These are phyloP conservation scores for Triticum timopheevii DNA, from an alignment of 176 grass and related monocot species.

Conservation along the genomic window DNA sequence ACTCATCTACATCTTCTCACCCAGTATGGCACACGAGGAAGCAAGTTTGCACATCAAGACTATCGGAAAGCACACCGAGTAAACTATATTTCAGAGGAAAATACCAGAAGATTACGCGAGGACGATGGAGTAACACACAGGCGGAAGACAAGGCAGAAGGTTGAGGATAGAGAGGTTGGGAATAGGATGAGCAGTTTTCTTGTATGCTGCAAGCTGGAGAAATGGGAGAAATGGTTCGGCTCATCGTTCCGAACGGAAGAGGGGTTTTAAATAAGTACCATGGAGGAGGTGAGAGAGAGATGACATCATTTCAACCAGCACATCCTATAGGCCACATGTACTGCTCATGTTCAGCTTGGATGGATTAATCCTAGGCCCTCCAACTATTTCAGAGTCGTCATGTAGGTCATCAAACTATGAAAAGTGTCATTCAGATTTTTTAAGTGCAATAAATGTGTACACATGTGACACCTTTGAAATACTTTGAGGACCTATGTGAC, in stretches of 20 bases:
- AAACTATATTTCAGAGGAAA: background rate
- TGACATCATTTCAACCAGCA: conserved; percentile 47
- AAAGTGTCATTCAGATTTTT: no score
- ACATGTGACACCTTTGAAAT: no score
- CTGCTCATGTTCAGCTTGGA: background rate
- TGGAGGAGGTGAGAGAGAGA: background rate
- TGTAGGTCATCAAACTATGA: no score
- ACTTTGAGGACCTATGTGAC: no score
- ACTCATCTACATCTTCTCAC: background rate
- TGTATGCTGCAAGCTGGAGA: background rate
- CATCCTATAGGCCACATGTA: conserved; percentile 18
- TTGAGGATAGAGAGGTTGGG: background rate
- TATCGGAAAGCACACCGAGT: background rate
- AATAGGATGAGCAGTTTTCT: background rate
- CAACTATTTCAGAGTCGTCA: background rate
- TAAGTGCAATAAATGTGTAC: no score
- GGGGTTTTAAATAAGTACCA: conserved; percentile 41
- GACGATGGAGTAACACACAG: background rate
- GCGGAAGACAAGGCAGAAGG: background rate
- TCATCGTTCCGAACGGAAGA: conserved; percentile 36
- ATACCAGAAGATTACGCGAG: background rate
- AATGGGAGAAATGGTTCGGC: background rate
- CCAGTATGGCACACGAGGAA: background rate
- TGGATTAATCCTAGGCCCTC: background rate
- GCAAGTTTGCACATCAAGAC: background rate